Conservation (phyloP, 2,329 filamentous ascomycete genomes). For the Triangularia setosa region DNA sequence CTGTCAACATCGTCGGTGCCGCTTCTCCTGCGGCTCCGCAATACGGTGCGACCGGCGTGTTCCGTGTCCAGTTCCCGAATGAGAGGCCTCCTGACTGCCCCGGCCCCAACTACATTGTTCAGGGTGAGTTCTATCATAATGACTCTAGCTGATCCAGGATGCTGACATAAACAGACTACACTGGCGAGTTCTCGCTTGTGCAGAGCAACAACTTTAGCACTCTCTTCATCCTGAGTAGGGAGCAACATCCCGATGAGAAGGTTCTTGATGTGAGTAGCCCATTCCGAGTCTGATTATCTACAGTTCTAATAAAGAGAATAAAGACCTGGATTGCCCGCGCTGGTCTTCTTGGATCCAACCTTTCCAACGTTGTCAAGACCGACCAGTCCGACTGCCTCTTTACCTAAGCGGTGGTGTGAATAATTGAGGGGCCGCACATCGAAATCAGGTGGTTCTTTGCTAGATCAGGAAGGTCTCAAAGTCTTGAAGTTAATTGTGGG, state of each 20-base stretch:
- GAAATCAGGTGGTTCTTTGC: too few species aligned
- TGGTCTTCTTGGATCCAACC: not conserved
- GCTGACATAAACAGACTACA: conserved; percentile 21
- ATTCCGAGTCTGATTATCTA: not conserved
- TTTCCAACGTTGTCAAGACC: conserved; percentile 7
- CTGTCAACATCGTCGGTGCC: conserved; percentile 31
- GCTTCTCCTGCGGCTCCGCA: conserved; percentile 28
- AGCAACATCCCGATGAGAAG: conserved; percentile 28
- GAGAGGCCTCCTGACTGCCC: conserved; percentile 29
- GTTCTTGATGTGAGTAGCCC: conserved; percentile 29
- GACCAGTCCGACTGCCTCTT: conserved; percentile 2
- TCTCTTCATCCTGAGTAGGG: conserved; percentile 32
- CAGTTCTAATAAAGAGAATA: not conserved
- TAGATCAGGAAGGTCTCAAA: too few species aligned
- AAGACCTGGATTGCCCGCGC: conserved; percentile 4
- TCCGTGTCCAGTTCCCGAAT: conserved; percentile 32
- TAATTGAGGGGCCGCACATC: too few species aligned
- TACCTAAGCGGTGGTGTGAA: not conserved
- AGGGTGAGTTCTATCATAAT: conserved; percentile 12
- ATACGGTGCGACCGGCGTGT: conserved; percentile 30
- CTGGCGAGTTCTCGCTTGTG: conserved; percentile 32
- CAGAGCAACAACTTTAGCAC: conserved; percentile 33
- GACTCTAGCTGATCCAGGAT: conserved; percentile 13
- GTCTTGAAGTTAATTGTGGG: not conserved
- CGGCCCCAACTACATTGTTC: conserved; percentile 34